Percentiles rank a stretch among this genome's conserved stretches.
Conservation (phyloP, 192 early-diverging fungal species). For the Oehlia diaphana region DNA sequence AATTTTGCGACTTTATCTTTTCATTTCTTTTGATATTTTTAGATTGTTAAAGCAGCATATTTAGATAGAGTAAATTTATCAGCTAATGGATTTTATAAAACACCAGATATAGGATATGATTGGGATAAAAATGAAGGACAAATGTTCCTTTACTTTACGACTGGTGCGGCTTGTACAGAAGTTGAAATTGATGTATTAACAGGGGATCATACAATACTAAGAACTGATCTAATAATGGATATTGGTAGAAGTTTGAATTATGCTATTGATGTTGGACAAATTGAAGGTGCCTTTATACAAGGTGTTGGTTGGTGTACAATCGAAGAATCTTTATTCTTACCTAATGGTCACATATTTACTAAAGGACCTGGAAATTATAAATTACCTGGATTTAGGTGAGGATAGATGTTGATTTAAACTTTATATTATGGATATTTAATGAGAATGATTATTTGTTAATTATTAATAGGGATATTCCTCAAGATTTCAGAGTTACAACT, state of each 20-base stretch:
- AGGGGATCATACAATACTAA: conserved; percentile 71
- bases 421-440: background rate
- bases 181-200: conserved; percentile 87
- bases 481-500: conserved; percentile 75
- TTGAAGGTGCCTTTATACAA: conserved; percentile 86
- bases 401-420: too few species aligned
- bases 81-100: conserved; percentile 83
- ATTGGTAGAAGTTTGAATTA: conserved; percentile 83
- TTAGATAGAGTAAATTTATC: conserved; percentile 76
- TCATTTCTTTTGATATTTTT: background rate
- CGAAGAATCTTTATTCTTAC: conserved; percentile 79
- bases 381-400: conserved; percentile 72
- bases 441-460: background rate
- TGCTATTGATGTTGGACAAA: conserved; percentile 87
- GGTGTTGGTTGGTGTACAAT: conserved; percentile 84
- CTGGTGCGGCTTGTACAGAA: conserved; percentile 77
- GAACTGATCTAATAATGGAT: conserved; percentile 83
- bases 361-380: conserved; percentile 87
- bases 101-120: conserved; percentile 76
- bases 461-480: conserved; percentile 65
- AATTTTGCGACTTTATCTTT: conserved; percentile 10
- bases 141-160: conserved; percentile 83
- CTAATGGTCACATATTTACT: conserved; percentile 75
- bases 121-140: conserved; percentile 70
- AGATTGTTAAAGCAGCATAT: conserved; percentile 67